Evolutionary conservation across 2,329 filamentous ascomycete genomes (phyloP), one percentile per base, ranked within the genome.

Genomic region (Fusarium cicatricum): DNA sequence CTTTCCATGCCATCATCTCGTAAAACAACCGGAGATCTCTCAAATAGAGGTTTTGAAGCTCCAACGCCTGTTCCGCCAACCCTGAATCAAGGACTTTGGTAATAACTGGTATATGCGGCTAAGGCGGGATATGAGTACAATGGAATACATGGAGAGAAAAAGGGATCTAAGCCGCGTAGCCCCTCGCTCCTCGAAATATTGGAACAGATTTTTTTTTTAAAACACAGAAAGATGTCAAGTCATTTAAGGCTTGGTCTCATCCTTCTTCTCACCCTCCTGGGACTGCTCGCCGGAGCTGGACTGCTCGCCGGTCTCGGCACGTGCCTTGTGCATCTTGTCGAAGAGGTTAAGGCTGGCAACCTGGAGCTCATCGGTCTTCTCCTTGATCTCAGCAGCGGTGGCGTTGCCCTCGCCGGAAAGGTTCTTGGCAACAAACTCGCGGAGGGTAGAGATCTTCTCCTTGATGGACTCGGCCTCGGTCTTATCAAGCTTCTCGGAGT

Each of bases 241-340:
- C 62, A 65, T 74, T 85, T 84, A 86, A 70, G 83, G 83, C 84
- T 88, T 88, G 80, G 80, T 83, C 78, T 89, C 85, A 65, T 82
- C 84, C 86, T 92, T 92, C 84, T 90, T 90, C 82, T 92, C 87
- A 66, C 83, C 87, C 75, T 90, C 87, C 58, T 84, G 71, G 70
- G 78, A 77, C 78, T 79, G 77, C 70, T 80, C 69, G 75, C 71
- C 77, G 67, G 70, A 78, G 70, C 74, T 64, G 84, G 78, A 74
- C 74, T 82, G 78, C 55, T 70, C 65, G 72, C 81, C 77, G 69
- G 82, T 82, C 82, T 93, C 90, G 68, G 80, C 77, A 70, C 91
- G 89, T 68, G 94, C 92, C 85, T 96, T 96, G 90, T 99, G 94
- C 91, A 99, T 97, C 90, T 98, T 97, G 84, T 98, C 95, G 78